Base-by-base conservation (phyloP, 208 protist species). In the Trypanosoma congolense region DNA sequence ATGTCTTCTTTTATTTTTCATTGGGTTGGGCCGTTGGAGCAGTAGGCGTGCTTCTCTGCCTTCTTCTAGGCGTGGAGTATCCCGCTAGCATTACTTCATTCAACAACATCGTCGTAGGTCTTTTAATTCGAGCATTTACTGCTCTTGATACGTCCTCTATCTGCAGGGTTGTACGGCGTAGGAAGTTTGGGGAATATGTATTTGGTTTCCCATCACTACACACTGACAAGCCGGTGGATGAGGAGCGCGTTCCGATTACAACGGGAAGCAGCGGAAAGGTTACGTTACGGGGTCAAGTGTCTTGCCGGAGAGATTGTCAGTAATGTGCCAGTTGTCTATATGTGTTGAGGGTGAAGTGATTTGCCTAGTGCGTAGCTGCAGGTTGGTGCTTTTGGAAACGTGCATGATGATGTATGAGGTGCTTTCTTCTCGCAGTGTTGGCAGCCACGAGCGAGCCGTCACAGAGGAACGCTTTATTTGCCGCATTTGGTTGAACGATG, bases 11-110 rank as follows among this genome's bases (percentile, higher is more conserved):
- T 19, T 38, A 46, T 59, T 76, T 91, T 48, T 3, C 82, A 21
- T 80, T 75, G 56, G 83, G 83, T 43, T 87, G 76, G 73, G 41
- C 77, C 8, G 21, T 48, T 29, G 83, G 79, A 31, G 69, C 73
- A 19, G 52, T 59, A 5, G 56, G 56, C 1, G 66, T 85, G 0
- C 45, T 72, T 9, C 14, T 90, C 0, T 72, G 67, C 41, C 68
- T 78, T 30, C 61, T 87, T 25, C 83, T 80, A 53, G 77, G 72
- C 47, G 67, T 75, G 28, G 75, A 74, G 29, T 44, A 54, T 9
- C 50, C 87, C 5, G 41, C 65, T 3, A 30, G 51, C 0, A n/a
- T 86, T n/a, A 58, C 69, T 36, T 38, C 50, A 0, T 12, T 65
- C 14, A 43, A 48, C 30, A 72, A 60, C 14, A 29, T 6, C 6